Conservation (phyloP, 441 rosid genomes). For the Brassica balearica region DNA sequence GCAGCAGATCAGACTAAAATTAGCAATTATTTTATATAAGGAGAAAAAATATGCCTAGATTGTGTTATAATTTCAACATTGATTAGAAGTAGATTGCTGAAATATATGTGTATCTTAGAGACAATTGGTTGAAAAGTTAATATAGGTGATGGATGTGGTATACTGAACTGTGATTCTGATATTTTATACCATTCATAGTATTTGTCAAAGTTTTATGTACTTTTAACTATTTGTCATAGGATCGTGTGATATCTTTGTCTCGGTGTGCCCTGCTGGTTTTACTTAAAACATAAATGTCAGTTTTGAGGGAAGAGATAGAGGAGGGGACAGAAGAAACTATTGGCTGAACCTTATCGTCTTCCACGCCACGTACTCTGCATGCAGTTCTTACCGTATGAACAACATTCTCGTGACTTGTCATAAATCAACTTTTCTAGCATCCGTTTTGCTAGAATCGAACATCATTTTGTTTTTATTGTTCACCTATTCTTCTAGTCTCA, state of each 20-base stretch:
- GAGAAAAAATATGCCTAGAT: neutral
- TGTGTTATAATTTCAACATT: neutral
- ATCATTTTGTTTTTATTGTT: neutral
- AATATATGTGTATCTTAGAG: neutral
- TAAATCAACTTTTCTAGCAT: neutral
- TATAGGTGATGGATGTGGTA: too few species aligned
- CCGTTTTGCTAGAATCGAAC: neutral
- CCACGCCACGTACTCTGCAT: neutral
- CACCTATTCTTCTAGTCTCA: neutral
- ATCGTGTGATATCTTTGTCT: too few species aligned
- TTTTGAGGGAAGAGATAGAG: too few species aligned
- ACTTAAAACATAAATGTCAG: too few species aligned
- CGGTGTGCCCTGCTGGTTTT: too few species aligned
- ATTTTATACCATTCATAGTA: too few species aligned
- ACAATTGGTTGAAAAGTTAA: neutral
- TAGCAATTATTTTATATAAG: neutral
- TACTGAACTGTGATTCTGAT: too few species aligned
- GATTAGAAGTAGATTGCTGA: neutral
- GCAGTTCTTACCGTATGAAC: neutral
- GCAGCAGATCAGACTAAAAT: constrained; percentile 9
- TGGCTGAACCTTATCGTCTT: too few species aligned
- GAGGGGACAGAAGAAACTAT: too few species aligned
- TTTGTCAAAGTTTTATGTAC: too few species aligned
- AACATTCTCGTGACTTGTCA: too few species aligned
- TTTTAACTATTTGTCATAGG: too few species aligned